Conservation (phyloP, 2,329 filamentous ascomycete species). For the Thermoascus crustaceus region DNA sequence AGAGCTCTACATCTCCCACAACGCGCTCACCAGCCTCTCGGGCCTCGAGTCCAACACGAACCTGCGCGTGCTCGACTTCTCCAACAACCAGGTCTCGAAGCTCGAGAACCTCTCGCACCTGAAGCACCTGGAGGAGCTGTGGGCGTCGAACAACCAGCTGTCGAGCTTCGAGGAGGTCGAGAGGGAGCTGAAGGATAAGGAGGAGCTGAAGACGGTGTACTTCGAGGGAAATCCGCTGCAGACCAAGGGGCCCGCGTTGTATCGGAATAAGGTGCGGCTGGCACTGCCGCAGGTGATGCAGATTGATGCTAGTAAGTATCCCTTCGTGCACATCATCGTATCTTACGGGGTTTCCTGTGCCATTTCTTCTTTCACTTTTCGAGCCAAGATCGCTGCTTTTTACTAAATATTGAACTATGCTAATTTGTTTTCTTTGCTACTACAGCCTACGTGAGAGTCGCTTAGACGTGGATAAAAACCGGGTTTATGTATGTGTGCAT, state of each 20-base stretch:
- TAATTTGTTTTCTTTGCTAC: too few relatives aligned
- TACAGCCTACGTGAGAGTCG: too few relatives aligned
- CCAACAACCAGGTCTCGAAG: conserved; percentile 72
- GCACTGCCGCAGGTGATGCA: conserved; percentile 81
- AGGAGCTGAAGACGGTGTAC: conserved; percentile 78
- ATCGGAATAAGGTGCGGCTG: conserved; percentile 86
- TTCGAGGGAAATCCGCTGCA: conserved; percentile 94
- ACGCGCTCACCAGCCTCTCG: conserved; percentile 68
- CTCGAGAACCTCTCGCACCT: conserved; percentile 65
- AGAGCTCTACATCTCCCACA: conserved; percentile 94
- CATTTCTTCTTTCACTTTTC: too few relatives aligned
- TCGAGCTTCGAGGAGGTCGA: conserved; percentile 73
- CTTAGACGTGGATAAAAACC: too few relatives aligned
- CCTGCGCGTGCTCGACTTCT: conserved; percentile 77
- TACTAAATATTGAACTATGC: too few relatives aligned
- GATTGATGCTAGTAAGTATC: conserved; percentile 88
- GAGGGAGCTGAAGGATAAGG: conserved; percentile 67
- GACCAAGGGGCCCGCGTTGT: conserved; percentile 67
- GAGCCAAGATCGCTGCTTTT: too few relatives aligned
- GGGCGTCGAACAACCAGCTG: conserved; percentile 85
- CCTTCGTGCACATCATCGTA: too few relatives aligned
- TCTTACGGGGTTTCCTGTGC: too few relatives aligned
- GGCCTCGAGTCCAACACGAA: conserved; percentile 61
- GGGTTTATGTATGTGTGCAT: too few relatives aligned
- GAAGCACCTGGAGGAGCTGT: conserved; percentile 73